Evolutionary conservation across 1,284 basidiomycete species (phyloP), one percentile per base, ranked within the genome.

Genomic region (Taiwanofungus camphoratus): DNA sequence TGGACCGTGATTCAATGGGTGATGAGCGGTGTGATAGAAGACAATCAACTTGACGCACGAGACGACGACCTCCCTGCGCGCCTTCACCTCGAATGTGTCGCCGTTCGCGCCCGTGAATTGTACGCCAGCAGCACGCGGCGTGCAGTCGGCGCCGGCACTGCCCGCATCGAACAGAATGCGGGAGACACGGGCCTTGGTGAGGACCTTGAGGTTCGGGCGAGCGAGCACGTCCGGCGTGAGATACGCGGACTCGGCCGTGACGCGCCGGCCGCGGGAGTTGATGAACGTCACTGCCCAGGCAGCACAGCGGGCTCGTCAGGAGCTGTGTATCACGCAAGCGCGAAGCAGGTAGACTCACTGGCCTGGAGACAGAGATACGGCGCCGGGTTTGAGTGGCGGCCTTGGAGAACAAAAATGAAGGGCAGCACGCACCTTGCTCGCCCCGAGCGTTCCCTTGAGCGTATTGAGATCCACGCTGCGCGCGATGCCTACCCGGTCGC

Each of bases 191-290:
- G 78, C 73, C 32, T 71, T 63, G 7, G 73, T 70, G 1, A 69
- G 68, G 21, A 87, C 72, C 22, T 68, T 80, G 22, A 87, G 65
- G 52, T 87, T 86, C 13, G 71, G 70, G 30, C 83, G 69, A 2
- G 69, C 65, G 6, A 85, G 67, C 2, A 83, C 82, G 0, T 74
- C 67, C 1, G 71, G 61, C 0, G 81, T 83, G 20, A 87, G 67
- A 53, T 87, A 87, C 0, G 77, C 79, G 1, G 71, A 63, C 53
- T 85, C 80, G 0, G 78, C 71, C 1, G 80, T 77, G 2, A 79
- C 77, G 1, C 83, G 75, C 44, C 61, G 58, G 26, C 67, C 68
- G 6, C 63, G 67, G 15, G 65, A 48, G 51, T 76, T 67, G 39
- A 84, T 68, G 51, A 77, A 86, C 0, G 79, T 82, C 77, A 82